Conservation (phyloP, 306 rosid genomes). For the Cicer cuneatum region DNA sequence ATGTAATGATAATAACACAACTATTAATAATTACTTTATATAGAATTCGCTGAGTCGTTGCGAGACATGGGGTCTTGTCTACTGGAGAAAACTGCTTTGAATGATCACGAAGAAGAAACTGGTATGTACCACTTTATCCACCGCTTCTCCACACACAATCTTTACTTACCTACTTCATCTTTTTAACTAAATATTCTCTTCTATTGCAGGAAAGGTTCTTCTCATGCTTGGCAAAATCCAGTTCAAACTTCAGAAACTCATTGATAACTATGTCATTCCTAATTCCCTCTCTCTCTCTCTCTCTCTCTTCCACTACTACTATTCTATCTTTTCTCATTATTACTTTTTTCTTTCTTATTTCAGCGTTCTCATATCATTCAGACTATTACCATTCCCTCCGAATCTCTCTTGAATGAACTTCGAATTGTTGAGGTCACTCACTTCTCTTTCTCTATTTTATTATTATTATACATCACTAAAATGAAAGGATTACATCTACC, state of each 20-base stretch:
- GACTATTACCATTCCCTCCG: slow-evolving; percentile 92
- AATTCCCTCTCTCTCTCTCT: slow-evolving; percentile 1
- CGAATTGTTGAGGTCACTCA: slow-evolving; percentile 79
- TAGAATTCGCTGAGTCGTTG: slow-evolving; percentile 89
- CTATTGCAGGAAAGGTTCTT: slow-evolving; percentile 72
- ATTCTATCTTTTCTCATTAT: too few relatives aligned
- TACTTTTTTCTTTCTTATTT: slow-evolving; percentile 35
- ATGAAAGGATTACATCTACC: background rate
- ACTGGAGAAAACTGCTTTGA: slow-evolving; percentile 91
- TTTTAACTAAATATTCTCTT: background rate
- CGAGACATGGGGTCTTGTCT: slow-evolving; percentile 91
- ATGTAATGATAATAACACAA: background rate
- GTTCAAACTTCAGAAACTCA: slow-evolving; percentile 78
- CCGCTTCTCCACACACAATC: background rate
- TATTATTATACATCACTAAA: too few relatives aligned
- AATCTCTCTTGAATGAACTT: slow-evolving; percentile 94
- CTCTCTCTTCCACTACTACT: too few relatives aligned
- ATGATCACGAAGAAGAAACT: slow-evolving; percentile 89
- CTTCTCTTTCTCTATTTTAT: too few relatives aligned
- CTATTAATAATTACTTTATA: too few relatives aligned
- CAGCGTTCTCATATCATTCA: slow-evolving; percentile 93
- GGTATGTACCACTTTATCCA: slow-evolving; percentile 46
- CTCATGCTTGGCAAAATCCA: slow-evolving; percentile 83
- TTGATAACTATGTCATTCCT: slow-evolving; percentile 78
- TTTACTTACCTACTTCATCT: background rate